phyloP scores from a whole-genome alignment of 306 rosid species.

The Quercus wislizeni region DNA sequence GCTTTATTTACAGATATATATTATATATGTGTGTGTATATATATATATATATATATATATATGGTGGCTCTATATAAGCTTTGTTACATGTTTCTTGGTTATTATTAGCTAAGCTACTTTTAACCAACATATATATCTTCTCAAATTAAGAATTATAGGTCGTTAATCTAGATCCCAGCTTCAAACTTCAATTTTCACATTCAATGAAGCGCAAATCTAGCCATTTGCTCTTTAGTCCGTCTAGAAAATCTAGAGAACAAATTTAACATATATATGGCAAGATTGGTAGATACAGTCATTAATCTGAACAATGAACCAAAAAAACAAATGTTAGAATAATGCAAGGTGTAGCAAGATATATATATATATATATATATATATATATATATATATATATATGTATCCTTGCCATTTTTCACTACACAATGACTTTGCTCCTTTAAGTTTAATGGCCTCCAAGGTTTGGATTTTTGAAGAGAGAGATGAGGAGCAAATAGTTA shows the following conservation, averaged over 20 bases:
- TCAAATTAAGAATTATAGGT: not conserved
- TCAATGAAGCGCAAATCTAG: no score
- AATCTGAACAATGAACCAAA: not conserved
- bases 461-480: no score
- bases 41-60: no score
- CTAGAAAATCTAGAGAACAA: not conserved
- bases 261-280: not conserved
- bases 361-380: not conserved
- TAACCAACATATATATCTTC: not conserved
- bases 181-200: no score
- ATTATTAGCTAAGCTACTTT: not conserved
- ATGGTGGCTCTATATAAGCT: not conserved
- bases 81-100: not conserved
- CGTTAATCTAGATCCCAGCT: no score
- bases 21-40: no score
- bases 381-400: not conserved
- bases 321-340: no score
- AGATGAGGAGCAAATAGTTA: no score
- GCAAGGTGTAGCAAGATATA: not conserved
- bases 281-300: not conserved
- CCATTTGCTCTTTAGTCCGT: no score
- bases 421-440: no score
- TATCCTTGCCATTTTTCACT: not conserved
- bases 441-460: no score
- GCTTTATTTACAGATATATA: not conserved